Percentiles rank a stretch among this genome's conserved stretches.
phyloP scores from a whole-genome alignment of 768 basidiomycete genomes.

The Xerocomellus amylosporus region DNA sequence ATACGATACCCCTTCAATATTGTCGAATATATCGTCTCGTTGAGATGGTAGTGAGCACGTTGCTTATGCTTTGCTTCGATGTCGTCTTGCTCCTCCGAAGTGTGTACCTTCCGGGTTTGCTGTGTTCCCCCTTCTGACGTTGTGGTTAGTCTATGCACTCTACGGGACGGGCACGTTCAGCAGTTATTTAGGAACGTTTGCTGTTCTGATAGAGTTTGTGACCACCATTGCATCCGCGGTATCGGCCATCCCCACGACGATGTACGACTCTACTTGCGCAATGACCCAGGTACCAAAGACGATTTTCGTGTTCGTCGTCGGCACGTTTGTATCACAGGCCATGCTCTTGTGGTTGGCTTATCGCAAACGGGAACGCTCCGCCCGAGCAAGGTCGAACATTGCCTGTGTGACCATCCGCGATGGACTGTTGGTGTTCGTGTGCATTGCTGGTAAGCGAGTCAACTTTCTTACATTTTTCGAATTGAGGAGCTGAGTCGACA shows the following conservation, averaged over 20 bases:
- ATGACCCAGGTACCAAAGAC: neutral
- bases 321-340: slow-evolving; percentile 11
- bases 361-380: slow-evolving; percentile 7
- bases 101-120: slow-evolving; percentile 1
- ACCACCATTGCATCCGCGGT: neutral
- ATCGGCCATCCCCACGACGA: neutral
- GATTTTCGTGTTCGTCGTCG: slow-evolving; percentile 6
- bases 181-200: neutral
- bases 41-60: slow-evolving; percentile 10
- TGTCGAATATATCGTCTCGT: slow-evolving; percentile 15
- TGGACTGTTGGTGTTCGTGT: slow-evolving; percentile 14
- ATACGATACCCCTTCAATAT: neutral
- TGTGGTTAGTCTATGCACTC: slow-evolving; percentile 18
- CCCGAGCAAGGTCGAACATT: neutral
- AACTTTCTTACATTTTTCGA: neutral
- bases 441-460: slow-evolving; percentile 13
- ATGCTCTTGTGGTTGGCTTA: slow-evolving; percentile 20
- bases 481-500: neutral
- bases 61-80: slow-evolving; percentile 20
- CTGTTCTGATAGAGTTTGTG: slow-evolving; percentile 12
- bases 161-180: slow-evolving; percentile 3
- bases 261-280: slow-evolving; percentile 17
- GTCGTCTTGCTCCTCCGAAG: slow-evolving; percentile 22
- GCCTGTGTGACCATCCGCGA: slow-evolving; percentile 26
- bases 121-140: neutral